Conservation (phyloP, 2,329 filamentous ascomycete genomes). For the Rosellinia necatrix region DNA sequence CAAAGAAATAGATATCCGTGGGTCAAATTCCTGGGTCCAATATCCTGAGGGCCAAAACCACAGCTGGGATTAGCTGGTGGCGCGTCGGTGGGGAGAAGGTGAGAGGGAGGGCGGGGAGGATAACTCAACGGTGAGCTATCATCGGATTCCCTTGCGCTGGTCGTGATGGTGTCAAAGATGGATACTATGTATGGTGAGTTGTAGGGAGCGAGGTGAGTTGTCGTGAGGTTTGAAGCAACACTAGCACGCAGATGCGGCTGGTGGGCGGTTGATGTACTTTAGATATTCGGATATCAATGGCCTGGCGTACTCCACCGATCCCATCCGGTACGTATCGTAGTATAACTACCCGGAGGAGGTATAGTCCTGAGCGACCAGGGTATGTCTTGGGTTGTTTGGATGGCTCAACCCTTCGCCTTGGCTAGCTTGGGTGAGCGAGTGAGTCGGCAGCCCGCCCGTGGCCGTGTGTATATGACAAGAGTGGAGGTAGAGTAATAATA, state of each 20-base stretch:
- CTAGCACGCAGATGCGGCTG: slow-evolving; percentile 28
- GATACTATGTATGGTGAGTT: slow-evolving; percentile 6
- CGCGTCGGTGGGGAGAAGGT: slow-evolving; percentile 27
- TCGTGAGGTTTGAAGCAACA: slow-evolving; percentile 24
- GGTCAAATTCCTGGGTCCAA: slow-evolving; percentile 41
- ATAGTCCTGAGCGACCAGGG: slow-evolving; percentile 30
- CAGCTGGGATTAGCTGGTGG: slow-evolving; percentile 25
- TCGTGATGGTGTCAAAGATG: slow-evolving; percentile 16
- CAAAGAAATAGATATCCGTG: slow-evolving; percentile 34
- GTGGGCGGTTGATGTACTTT: slow-evolving; percentile 37
- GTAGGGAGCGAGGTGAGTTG: slow-evolving; percentile 21
- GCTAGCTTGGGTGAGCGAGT: slow-evolving; percentile 20
- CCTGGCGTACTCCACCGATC: slow-evolving; percentile 18
- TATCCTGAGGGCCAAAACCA: slow-evolving; percentile 47
- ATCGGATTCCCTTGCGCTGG: slow-evolving; percentile 22
- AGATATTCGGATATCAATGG: slow-evolving; percentile 39
- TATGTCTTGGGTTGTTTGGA: slow-evolving; percentile 41
- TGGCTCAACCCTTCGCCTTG: slow-evolving; percentile 34
- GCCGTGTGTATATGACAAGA: slow-evolving; percentile 6
- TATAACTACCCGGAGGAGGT: no score
- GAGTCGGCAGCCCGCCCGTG: slow-evolving; percentile 23
- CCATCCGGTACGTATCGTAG: slow-evolving; percentile 4
- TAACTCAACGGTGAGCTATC: slow-evolving; percentile 26
- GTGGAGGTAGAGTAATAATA: no score
- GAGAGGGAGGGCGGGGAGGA: slow-evolving; percentile 20